Percentiles rank a stretch among this genome's conserved stretches.
phyloP scores from a whole-genome alignment of 441 rosid species.

The Gossypium trilobum region DNA sequence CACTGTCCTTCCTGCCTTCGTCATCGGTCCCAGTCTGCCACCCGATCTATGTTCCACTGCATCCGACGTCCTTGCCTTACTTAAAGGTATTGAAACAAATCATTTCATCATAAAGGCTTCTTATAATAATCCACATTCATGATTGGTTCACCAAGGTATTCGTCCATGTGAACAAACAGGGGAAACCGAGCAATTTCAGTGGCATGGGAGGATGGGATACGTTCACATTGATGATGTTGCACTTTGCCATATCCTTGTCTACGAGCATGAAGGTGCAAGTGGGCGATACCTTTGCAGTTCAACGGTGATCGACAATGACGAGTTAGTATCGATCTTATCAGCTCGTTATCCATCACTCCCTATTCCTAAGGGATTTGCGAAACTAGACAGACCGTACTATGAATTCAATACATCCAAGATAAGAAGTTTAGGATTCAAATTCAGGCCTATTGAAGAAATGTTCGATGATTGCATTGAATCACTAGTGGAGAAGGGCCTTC shows the following conservation, averaged over 20 bases:
- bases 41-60: conserved; percentile 64
- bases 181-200: conserved; percentile 46
- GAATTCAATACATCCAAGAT: conserved; percentile 52
- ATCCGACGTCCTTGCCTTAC: conserved; percentile 62
- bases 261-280: conserved; percentile 35
- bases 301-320: conserved; percentile 40
- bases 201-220: conserved; percentile 83
- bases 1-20: conserved; percentile 60
- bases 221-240: conserved; percentile 78
- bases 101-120: background rate
- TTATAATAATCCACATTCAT: background rate
- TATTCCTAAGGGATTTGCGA: conserved; percentile 50
- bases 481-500: conserved; percentile 48
- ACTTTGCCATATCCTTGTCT: conserved; percentile 55
- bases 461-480: conserved; percentile 68
- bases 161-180: conserved; percentile 32
- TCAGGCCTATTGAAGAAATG: conserved; percentile 61
- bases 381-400: conserved; percentile 43
- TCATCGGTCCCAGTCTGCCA: conserved; percentile 72
- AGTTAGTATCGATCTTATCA: conserved; percentile 40
- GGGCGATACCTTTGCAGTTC: conserved; percentile 68
- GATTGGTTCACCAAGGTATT: background rate
- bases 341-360: conserved; percentile 51
- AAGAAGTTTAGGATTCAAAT: conserved; percentile 47
- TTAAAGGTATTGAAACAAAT: conserved; percentile 33